phyloP scores from a whole-genome alignment of 2,329 filamentous ascomycete species.

The Zalaria obscura region DNA sequence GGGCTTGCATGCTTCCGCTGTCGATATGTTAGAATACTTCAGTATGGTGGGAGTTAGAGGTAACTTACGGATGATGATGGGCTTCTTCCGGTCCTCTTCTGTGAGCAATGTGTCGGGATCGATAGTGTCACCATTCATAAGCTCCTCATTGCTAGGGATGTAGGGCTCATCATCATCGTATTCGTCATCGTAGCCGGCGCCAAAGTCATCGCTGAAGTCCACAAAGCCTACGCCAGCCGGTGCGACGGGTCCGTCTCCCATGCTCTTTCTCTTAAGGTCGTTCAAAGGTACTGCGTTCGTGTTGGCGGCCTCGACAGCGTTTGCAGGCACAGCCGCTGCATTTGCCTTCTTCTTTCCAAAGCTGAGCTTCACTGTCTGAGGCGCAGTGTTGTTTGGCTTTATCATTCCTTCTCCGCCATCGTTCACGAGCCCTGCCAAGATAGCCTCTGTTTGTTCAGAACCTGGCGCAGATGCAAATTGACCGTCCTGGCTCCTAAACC shows the following conservation, averaged over 20 bases:
- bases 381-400: constrained; percentile 34
- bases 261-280: constrained; percentile 16
- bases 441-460: constrained; percentile 57
- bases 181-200: constrained; percentile 31
- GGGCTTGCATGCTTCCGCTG: constrained; percentile 75
- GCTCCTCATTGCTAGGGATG: constrained; percentile 19
- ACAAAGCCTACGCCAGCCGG: constrained; percentile 53
- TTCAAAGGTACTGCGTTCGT: constrained; percentile 10
- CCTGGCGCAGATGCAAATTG: constrained; percentile 31
- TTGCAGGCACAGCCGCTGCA: constrained; percentile 23
- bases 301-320: constrained; percentile 17
- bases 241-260: constrained; percentile 23
- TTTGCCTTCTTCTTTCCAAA: constrained; percentile 46
- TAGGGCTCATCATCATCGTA: constrained; percentile 19
- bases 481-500: constrained; percentile 55
- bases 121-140: constrained; percentile 64
- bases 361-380: constrained; percentile 34
- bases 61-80: constrained; percentile 58
- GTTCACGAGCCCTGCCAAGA: constrained; percentile 62
- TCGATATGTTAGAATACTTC: constrained; percentile 13
- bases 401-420: constrained; percentile 50
- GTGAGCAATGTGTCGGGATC: constrained; percentile 81
- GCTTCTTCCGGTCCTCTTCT: constrained; percentile 67
- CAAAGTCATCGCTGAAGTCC: constrained; percentile 47
- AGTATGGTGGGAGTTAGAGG: not conserved